Evolutionary conservation across 2,329 filamentous ascomycete genomes (phyloP).

Genomic region (Coniochaeta ligniaria): DNA sequence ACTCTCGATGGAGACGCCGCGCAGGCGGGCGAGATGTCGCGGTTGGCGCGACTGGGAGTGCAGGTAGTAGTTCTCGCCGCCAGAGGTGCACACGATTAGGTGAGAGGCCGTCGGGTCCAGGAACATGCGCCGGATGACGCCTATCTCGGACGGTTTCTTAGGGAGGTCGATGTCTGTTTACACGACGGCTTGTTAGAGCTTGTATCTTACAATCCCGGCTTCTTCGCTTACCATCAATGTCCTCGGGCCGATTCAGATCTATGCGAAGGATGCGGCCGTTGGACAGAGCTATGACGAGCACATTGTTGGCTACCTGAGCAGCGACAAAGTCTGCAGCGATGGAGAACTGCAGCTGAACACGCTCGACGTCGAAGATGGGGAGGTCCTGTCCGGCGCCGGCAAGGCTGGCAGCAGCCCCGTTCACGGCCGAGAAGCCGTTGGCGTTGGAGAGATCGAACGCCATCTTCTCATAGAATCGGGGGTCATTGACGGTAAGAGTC

Average conservation of each 20-base stretch:
- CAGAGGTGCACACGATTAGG: constrained; percentile 81
- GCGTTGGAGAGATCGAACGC: constrained; percentile 63
- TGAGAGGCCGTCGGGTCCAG: constrained; percentile 95
- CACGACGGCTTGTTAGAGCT: not conserved
- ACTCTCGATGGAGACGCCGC: constrained; percentile 80
- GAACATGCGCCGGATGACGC: constrained; percentile 92
- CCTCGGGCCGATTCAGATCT: constrained; percentile 85
- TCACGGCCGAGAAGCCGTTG: constrained; percentile 66
- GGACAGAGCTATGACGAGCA: constrained; percentile 83
- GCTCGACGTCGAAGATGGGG: constrained; percentile 92
- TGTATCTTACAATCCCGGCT: not conserved
- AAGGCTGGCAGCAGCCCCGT: constrained; percentile 50
- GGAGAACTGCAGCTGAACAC: constrained; percentile 87
- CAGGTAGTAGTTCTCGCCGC: constrained; percentile 95
- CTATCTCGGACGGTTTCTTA: constrained; percentile 84
- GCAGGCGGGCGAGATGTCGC: constrained; percentile 71
- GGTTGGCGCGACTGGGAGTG: constrained; percentile 91
- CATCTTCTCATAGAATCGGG: constrained; percentile 38
- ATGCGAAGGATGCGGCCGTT: constrained; percentile 91
- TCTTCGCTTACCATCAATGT: constrained; percentile 70
- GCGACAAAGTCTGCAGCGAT: constrained; percentile 94
- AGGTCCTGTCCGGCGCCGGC: constrained; percentile 37
- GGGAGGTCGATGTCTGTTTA: constrained; percentile 85
- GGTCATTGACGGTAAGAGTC: not conserved
- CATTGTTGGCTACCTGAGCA: constrained; percentile 95